Evolutionary conservation across 371 early-diverging fungal genomes (phyloP).

Genomic region (Mucor irregularis): DNA sequence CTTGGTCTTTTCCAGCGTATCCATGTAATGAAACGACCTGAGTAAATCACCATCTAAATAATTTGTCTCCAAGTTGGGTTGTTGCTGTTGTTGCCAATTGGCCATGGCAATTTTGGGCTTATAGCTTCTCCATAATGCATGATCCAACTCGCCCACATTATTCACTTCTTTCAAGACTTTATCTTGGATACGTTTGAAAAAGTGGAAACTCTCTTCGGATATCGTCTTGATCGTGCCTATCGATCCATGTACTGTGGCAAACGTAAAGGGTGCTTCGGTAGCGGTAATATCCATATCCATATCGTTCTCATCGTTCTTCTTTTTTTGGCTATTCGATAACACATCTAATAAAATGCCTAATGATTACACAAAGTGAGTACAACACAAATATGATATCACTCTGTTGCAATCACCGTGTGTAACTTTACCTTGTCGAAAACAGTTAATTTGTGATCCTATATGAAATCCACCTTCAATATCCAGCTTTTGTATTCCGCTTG

Average conservation of each 20-base stretch:
- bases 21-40: constrained; percentile 71
- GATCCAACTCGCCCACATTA: constrained; percentile 62
- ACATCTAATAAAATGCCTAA: constrained; percentile 9
- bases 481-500: constrained; percentile 38
- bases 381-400: background rate
- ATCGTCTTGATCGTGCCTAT: constrained; percentile 78
- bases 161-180: constrained; percentile 58
- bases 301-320: constrained; percentile 25
- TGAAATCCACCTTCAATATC: constrained; percentile 72
- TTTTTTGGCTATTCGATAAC: constrained; percentile 45
- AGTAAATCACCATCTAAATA: constrained; percentile 89
- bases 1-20: constrained; percentile 43
- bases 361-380: background rate
- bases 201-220: constrained; percentile 51
- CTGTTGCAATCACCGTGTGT: too few species aligned
- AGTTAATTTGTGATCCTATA: constrained; percentile 81
- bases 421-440: constrained; percentile 51
- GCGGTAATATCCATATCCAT: constrained; percentile 38
- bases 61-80: too few species aligned
- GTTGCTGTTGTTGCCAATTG: constrained; percentile 32
- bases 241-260: constrained; percentile 77
- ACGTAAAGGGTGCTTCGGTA: constrained; percentile 53
- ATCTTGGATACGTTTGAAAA: constrained; percentile 65
- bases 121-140: constrained; percentile 68
- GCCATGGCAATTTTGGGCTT: constrained; percentile 38